Percentiles rank a stretch among this genome's conserved stretches.
Evolutionary conservation across 139 green algal species (phyloP).

Genomic region (Diplosphaera chodatii): DNA sequence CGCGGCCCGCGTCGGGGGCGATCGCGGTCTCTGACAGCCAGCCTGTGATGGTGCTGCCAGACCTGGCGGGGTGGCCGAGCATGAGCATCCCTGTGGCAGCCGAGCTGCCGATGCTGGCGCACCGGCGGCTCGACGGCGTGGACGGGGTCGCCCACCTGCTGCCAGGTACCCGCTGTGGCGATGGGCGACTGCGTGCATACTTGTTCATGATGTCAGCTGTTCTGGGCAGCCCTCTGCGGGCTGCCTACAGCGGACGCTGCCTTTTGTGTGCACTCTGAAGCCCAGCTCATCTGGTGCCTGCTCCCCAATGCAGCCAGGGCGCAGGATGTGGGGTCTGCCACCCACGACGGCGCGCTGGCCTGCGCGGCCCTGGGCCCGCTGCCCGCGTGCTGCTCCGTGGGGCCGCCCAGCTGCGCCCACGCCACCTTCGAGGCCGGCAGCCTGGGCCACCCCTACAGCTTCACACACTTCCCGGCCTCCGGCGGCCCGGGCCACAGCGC

Average conservation of each 20-base stretch:
- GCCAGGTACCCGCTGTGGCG: no score
- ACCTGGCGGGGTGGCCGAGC: neutral
- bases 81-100: neutral
- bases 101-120: neutral
- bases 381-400: neutral
- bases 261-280: no score
- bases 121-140: neutral
- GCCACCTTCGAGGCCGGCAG: neutral
- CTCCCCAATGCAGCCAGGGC: no score
- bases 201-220: no score
- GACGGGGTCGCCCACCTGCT: neutral
- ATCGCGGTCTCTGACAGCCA: no score
- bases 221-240: no score
- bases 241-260: no score
- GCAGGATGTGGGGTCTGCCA: neutral
- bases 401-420: neutral
- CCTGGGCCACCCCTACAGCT: neutral
- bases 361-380: neutral
- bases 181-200: no score
- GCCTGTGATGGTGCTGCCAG: neutral
- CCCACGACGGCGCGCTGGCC: neutral
- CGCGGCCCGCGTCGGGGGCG: no score
- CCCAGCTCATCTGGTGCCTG: no score
- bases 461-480: neutral
- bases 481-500: no score